These are phyloP conservation scores for Cryphonectria naterciae DNA, from an alignment of 2,329 filamentous ascomycete genomes.

Conservation along the genomic window DNA sequence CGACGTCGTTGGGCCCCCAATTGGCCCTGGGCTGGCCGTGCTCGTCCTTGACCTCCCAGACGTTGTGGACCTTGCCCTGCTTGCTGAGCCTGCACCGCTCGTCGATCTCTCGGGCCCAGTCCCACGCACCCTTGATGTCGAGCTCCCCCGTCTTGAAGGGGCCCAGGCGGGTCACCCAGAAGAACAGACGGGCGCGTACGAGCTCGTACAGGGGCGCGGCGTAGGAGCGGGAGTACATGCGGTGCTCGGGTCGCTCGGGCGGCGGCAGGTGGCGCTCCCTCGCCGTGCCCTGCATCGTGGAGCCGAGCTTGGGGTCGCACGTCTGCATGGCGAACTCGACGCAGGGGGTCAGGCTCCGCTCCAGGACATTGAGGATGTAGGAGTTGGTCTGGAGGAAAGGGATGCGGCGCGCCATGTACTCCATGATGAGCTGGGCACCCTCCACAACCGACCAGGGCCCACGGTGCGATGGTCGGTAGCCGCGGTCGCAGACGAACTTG, in stretches of 20 bases:
- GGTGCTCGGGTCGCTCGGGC: not conserved
- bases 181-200: not conserved
- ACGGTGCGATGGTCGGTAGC: not conserved
- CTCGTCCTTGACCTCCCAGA: not conserved
- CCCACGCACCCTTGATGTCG: not conserved
- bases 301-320: not conserved
- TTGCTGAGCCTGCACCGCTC: not conserved
- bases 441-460: not conserved
- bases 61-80: not conserved
- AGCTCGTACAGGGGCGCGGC: conserved; percentile 1
- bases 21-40: not conserved
- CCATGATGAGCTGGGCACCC: not conserved
- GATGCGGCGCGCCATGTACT: not conserved
- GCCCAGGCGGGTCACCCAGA: not conserved
- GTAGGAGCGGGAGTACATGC: not conserved
- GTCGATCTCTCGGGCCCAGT: not conserved
- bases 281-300: not conserved
- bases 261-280: not conserved
- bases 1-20: not conserved
- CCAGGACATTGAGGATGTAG: not conserved
- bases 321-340: not conserved
- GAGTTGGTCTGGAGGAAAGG: conserved; percentile 2
- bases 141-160: no score
- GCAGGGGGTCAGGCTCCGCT: not conserved
- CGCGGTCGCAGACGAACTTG: conserved; percentile 1